Base-by-base conservation (phyloP, 2,329 filamentous ascomycete genomes). In the Dactylonectria macrodidyma region DNA sequence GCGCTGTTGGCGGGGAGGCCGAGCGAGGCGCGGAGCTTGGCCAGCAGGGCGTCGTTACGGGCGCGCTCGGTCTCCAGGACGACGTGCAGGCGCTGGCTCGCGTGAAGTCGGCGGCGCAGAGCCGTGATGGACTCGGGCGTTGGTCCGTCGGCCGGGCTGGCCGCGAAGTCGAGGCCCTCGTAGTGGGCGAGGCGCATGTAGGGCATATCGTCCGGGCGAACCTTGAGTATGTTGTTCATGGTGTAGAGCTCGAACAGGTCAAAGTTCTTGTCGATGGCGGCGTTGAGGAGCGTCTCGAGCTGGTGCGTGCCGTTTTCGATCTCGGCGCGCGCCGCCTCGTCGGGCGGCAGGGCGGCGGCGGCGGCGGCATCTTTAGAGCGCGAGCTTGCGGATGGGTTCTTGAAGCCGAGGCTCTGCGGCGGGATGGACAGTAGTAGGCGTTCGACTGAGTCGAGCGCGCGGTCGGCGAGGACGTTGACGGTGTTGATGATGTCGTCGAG, bases 401-500 rank as follows among this genome's bases (percentile, higher is more conserved):
- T 87, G 84, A 98, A 98, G n/a, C 96, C 96, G 38, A 99, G 89
- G 14, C 90, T 87, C 30, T 91, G 86, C 0, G 95, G 93, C 1
- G 93, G 89, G 3, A 93, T 91, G 58, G 88, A 88, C 56, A 94
- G 86, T 22, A 99, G 90, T 1, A 94, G 93, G 62, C 90, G 89
- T 81, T 98, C 96, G 72, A 98, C 91, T 68, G 93, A 94, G 76
- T 94, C 93, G 76, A 97, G 91, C 61, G 94, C 95, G 80, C 92
- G 92, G 82, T 97, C 96, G 77, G 96, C 92, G 76, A 98, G 89
- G 77, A 95, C 93, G 84, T 98, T 99, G 81, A 98, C 91, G 62
- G 92, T 93, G 85, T 98, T 98, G 84, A 98, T 97, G 75, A 98
- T 95, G 83, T 98, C 95, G 89, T 99, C 96, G 78, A 99, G 92